Base-by-base conservation (phyloP, 2,329 filamentous ascomycete genomes). In the Sporothrix humicola region DNA sequence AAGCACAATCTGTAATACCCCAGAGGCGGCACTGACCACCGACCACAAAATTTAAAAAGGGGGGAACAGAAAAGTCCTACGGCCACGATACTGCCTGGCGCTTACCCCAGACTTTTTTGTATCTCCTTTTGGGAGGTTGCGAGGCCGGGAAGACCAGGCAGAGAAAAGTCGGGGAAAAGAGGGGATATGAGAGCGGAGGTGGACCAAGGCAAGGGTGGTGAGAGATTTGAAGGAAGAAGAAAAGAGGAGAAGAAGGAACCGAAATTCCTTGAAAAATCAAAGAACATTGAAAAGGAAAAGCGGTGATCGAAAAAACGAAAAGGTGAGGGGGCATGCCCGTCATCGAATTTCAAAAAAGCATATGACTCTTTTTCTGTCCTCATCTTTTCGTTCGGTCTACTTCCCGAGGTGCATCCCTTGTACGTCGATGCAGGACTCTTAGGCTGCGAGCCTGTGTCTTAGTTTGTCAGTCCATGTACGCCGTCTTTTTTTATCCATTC, bases 91-190 rank as follows among this genome's bases (percentile, higher is more conserved):
- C 23, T 58, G 31, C 31, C 68, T 46, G 37, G n/a, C 50, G 31
- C n/a, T 37, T 71, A 50, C 69, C 69, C 68, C 69, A 61, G 54
- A 61, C 69, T 50, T 70, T 58, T 31, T 59, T 9, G 1, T 20
- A 23, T 13, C 15, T 52, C 50, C 31, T 54, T 54, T 23, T 54
- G 15, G 23, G 15, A 42, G 20, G 59, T 9, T 13, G 9, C 2
- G n/a, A 23, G 5, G n/a, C n/a, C 26, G n/a, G n/a, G n/a, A 23
- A 48, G 68, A 48, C 68, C 12, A 70, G 37, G n/a, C n/a, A 70
- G 37, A 50, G 12, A 61, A 63, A 71, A 50, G 20, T 37, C 13
- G 69, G 52, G 54, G 52, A 48, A 61, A 50, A 46, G 68, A 58
- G 37, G 23, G 37, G 42, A 37, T 7, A 12, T 59, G 69, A 50